Evolutionary conservation across 2,329 filamentous ascomycete species (phyloP), one percentile per base, ranked within the genome.

Genomic region (Botrytis galanthina): DNA sequence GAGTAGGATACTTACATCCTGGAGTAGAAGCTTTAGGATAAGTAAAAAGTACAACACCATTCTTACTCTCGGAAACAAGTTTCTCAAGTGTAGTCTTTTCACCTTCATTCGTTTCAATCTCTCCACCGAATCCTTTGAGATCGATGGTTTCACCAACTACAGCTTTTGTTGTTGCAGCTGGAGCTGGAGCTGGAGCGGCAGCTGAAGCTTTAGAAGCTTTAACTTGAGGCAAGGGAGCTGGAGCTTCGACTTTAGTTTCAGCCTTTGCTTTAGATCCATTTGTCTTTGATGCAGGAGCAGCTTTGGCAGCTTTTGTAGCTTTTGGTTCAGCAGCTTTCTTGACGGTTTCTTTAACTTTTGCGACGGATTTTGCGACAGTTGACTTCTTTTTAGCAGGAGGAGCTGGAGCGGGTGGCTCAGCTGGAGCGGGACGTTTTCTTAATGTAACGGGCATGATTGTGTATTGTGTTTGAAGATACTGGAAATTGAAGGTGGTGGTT

Each of bases 1-100:
- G 51, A 57, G 14, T 32, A 4, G 12, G 26, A 39, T 37, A 70
- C 93, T 89, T 90, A 97, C 95, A 98, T 76, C 95, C 95, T 54
- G 94, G 93, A 35, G 96, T 99, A 42, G 92, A 96, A 20, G 96
- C 96, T 84, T 93, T 97, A 74, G 96, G 96, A 81, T 98, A 98
- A 46, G 95, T 98, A 83, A 99, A 98, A 44, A 98, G 85, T 48
- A 97, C 93, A 61, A 98, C 92, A 39, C 95, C 96, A 51, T 88
- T 87, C 84, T 93, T 91, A 87, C 94, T 97, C 80, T 92, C 88
- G 44, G 94, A 91, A 67, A 98, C 88, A 37, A 99, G 89, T 78
- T 90, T 86, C 84, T 93, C 92, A 74, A 99, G 85, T 1, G 90
- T 94, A 9, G 92, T 94, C 84, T 92, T 93, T 71, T 87, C 85